phyloP scores from a whole-genome alignment of 768 basidiomycete genomes.

The Tricholomella constricta region DNA sequence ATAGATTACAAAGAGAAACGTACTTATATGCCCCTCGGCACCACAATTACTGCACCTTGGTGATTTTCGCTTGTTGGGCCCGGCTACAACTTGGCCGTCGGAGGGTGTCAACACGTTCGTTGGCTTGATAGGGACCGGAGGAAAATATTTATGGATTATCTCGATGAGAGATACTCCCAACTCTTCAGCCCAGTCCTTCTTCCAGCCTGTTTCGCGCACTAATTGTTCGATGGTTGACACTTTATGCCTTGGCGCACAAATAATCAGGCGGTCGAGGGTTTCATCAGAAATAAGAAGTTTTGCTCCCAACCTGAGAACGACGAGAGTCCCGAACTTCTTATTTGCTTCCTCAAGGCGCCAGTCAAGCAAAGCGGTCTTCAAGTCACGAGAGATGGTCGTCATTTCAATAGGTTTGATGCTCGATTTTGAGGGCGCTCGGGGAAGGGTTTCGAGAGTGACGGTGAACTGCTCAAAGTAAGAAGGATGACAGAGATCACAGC shows the following conservation, averaged over 20 bases:
- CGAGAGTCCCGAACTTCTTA: neutral
- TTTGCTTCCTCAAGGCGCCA: conserved; percentile 1
- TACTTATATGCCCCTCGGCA: neutral
- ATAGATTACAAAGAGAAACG: neutral
- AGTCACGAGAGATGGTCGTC: neutral
- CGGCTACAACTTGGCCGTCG: neutral
- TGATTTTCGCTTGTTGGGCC: neutral
- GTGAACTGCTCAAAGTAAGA: conserved; percentile 1
- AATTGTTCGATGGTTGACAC: neutral
- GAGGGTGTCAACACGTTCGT: neutral
- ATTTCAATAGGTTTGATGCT: neutral
- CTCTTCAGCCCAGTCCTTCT: neutral
- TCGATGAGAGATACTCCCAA: neutral
- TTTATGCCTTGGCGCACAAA: neutral
- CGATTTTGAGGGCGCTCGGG: neutral
- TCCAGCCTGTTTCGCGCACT: neutral
- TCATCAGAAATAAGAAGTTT: neutral
- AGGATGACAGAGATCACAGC: conserved; percentile 12
- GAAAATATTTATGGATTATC: neutral
- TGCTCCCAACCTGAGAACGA: neutral
- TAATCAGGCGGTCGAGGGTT: neutral
- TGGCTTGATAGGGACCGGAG: neutral
- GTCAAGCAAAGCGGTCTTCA: neutral
- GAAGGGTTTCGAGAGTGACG: neutral
- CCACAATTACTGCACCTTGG: neutral